Percentiles rank a stretch among this genome's conserved stretches.
phyloP scores from a whole-genome alignment of 2,329 filamentous ascomycete species.

The Parascedosporium putredinis region DNA sequence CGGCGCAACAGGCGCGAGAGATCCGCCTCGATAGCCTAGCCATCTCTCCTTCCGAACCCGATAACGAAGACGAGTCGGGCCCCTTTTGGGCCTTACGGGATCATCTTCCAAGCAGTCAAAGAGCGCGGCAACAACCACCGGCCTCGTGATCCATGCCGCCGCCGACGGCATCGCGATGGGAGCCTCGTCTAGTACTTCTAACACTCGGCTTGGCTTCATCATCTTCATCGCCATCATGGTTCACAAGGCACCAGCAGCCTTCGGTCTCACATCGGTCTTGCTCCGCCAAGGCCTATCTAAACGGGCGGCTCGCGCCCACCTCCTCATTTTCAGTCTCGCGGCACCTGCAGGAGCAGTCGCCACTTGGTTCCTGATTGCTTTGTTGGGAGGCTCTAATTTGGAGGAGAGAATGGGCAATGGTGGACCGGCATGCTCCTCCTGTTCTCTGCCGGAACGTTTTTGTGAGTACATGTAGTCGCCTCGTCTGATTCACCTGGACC shows the following conservation, averaged over 20 bases:
- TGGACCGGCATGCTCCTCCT: constrained; percentile 86
- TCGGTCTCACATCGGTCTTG: constrained; percentile 82
- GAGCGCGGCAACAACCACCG: constrained; percentile 74
- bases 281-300: constrained; percentile 87
- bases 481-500: constrained; percentile 13
- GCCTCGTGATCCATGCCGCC: constrained; percentile 89
- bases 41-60: constrained; percentile 28
- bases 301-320: constrained; percentile 69
- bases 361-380: constrained; percentile 70
- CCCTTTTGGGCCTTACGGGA: constrained; percentile 49
- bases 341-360: constrained; percentile 75
- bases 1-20: constrained; percentile 61
- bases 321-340: constrained; percentile 84
- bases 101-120: constrained; percentile 48
- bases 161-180: constrained; percentile 95
- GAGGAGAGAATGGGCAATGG: constrained; percentile 60
- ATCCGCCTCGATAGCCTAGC: constrained; percentile 80
- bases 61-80: constrained; percentile 45
- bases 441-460: constrained; percentile 92
- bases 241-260: constrained; percentile 92
- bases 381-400: constrained; percentile 53
- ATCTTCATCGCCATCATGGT: constrained; percentile 96
- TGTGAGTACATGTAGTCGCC: constrained; percentile 48
- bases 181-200: constrained; percentile 67
- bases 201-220: constrained; percentile 72